Evolutionary conservation across 2,329 filamentous ascomycete species (phyloP).

Genomic region (Fusarium caatingaense): DNA sequence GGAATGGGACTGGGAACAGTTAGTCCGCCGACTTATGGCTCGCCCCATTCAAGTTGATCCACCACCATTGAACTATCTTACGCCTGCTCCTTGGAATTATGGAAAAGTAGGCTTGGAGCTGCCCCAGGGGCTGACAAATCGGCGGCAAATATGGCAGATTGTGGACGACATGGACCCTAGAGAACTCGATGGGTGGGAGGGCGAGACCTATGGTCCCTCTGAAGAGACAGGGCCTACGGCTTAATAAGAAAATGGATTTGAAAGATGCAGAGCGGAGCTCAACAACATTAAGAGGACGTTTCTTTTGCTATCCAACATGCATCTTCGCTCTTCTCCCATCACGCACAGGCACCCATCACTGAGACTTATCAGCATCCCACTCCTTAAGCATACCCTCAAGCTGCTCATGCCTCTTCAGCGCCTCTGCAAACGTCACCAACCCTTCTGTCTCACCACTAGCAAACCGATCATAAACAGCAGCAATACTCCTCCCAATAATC

Average conservation of each 20-base stretch:
- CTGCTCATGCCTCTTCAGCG: slow-evolving; percentile 60
- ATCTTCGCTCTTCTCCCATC: too few species aligned
- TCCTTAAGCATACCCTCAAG: slow-evolving; percentile 51
- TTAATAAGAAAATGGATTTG: too few species aligned
- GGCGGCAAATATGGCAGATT: not conserved
- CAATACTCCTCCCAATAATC: slow-evolving; percentile 60
- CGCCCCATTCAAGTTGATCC: not conserved
- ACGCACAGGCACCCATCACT: not conserved
- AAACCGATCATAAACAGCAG: slow-evolving; percentile 67
- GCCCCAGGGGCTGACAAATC: not conserved
- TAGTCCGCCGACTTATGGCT: not conserved
- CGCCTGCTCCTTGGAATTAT: not conserved
- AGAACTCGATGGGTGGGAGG: not conserved
- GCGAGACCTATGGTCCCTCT: too few species aligned
- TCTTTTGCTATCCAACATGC: too few species aligned
- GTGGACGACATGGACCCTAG: not conserved
- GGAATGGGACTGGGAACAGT: not conserved
- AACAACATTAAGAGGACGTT: too few species aligned
- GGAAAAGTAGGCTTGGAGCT: not conserved
- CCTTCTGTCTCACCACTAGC: slow-evolving; percentile 49
- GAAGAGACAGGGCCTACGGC: too few species aligned
- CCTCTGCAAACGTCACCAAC: slow-evolving; percentile 55
- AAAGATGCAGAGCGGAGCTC: too few species aligned
- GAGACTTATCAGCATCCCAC: slow-evolving; percentile 24
- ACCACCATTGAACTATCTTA: too few species aligned